phyloP scores from a whole-genome alignment of 2,329 filamentous ascomycete species.

The Nectriaceae sp. region DNA sequence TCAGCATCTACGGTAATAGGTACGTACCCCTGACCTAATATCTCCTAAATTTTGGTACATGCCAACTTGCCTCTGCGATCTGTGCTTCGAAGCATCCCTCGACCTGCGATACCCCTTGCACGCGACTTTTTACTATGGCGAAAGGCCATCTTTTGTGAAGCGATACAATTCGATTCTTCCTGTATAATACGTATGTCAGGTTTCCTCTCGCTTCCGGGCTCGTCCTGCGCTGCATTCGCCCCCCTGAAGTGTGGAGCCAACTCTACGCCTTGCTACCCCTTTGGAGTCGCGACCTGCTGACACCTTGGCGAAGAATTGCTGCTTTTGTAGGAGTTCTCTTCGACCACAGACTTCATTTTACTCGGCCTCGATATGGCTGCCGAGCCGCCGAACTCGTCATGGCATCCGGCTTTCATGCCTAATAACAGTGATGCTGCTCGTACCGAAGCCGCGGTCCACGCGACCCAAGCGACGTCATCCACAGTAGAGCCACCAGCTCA shows the following conservation, averaged over 20 bases:
- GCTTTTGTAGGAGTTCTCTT: conserved; percentile 14
- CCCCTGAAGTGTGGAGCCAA: conserved; percentile 16
- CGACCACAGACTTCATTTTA: conserved; percentile 9
- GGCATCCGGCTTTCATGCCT: conserved; percentile 45
- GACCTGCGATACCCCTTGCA: conserved; percentile 6
- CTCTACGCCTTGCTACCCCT: conserved; percentile 22
- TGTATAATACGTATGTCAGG: conserved; percentile 26
- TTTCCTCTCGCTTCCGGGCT: not conserved
- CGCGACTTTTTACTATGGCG: conserved; percentile 20
- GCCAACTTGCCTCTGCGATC: conserved; percentile 33
- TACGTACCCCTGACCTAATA: not conserved
- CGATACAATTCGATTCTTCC: conserved; percentile 19
- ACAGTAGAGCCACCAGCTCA: conserved; percentile 14
- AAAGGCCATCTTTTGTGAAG: conserved; percentile 16
- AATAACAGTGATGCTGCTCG: conserved; percentile 29
- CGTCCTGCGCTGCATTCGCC: conserved; percentile 4
- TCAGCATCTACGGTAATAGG: not conserved
- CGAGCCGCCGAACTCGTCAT: conserved; percentile 38
- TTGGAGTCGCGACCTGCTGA: conserved; percentile 25
- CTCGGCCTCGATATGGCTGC: conserved; percentile 37
- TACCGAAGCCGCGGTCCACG: conserved; percentile 16
- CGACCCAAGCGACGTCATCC: conserved; percentile 25
- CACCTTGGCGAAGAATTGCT: conserved; percentile 24
- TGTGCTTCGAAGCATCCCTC: conserved; percentile 17
- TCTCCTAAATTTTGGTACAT: conserved; percentile 14